Evolutionary conservation across 78 protist species (phyloP).

Genomic region (Dictyostelium purpureum): DNA sequence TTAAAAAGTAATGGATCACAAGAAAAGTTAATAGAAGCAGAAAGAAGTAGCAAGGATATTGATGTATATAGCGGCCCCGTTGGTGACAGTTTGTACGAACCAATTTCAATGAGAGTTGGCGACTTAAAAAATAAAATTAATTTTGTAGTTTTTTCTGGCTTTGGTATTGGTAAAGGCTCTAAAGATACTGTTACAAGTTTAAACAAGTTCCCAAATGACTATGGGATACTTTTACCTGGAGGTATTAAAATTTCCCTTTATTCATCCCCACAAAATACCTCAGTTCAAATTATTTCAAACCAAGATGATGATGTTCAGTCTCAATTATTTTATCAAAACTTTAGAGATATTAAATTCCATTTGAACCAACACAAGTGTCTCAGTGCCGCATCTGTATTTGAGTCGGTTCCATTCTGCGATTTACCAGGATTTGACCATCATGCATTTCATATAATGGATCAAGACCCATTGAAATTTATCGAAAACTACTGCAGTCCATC

Average conservation of each 20-base stretch:
- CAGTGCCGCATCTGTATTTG: not conserved
- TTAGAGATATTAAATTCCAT: not conserved
- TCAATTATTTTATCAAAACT: slow-evolving; percentile 5
- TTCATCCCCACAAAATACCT: no score
- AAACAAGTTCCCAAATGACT: not conserved
- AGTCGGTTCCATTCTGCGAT: not conserved
- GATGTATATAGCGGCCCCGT: not conserved
- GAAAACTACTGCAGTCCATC: not conserved
- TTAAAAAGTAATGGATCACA: not conserved
- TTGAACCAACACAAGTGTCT: not conserved
- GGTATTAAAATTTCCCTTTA: not conserved
- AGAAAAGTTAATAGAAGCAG: not conserved
- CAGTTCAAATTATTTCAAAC: no score
- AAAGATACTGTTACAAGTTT: no score
- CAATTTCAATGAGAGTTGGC: not conserved
- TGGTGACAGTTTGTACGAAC: not conserved
- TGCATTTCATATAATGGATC: not conserved
- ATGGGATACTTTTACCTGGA: not conserved
- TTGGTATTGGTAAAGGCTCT: not conserved
- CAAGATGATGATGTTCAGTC: not conserved
- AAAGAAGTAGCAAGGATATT: not conserved
- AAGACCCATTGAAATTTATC: not conserved
- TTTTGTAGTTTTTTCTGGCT: not conserved
- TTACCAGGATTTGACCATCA: not conserved
- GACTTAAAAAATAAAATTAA: not conserved